phyloP scores from a whole-genome alignment of 2,329 filamentous ascomycete genomes.

The Coniella vitis region DNA sequence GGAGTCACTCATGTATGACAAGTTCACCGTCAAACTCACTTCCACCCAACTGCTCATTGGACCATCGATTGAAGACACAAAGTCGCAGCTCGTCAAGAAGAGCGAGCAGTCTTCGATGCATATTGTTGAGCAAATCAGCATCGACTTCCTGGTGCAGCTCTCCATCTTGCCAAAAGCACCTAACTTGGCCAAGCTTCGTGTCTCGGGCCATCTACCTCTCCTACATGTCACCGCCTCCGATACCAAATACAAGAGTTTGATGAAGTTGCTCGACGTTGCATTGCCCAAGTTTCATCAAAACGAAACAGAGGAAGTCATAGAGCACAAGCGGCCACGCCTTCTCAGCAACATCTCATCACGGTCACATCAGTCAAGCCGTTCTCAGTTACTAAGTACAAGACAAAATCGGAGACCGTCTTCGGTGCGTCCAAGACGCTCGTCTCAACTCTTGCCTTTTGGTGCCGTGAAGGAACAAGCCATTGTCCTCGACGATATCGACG shows the following conservation, averaged over 20 bases:
- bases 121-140: constrained; percentile 93
- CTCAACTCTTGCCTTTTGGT: constrained; percentile 62
- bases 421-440: constrained; percentile 51
- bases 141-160: constrained; percentile 92
- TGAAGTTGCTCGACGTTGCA: constrained; percentile 92
- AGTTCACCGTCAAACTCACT: constrained; percentile 85
- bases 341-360: constrained; percentile 36
- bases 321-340: constrained; percentile 37
- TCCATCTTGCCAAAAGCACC: constrained; percentile 96
- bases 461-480: constrained; percentile 60
- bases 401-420: constrained; percentile 29
- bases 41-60: constrained; percentile 95
- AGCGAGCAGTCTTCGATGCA: constrained; percentile 69
- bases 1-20: constrained; percentile 95
- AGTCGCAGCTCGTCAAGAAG: constrained; percentile 65
- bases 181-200: constrained; percentile 82
- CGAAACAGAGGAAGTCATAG: constrained; percentile 34
- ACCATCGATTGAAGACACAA: constrained; percentile 84
- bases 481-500: constrained; percentile 69
- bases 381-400: constrained; percentile 25
- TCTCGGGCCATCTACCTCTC: constrained; percentile 87
- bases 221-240: constrained; percentile 90
- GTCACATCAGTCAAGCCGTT: constrained; percentile 10
- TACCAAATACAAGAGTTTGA: constrained; percentile 91
- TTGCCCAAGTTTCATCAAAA: constrained; percentile 67